Percentiles rank a stretch among this genome's conserved stretches.
Conservation (phyloP, 2,329 filamentous ascomycete species). For the Elsinoe fawcettii region DNA sequence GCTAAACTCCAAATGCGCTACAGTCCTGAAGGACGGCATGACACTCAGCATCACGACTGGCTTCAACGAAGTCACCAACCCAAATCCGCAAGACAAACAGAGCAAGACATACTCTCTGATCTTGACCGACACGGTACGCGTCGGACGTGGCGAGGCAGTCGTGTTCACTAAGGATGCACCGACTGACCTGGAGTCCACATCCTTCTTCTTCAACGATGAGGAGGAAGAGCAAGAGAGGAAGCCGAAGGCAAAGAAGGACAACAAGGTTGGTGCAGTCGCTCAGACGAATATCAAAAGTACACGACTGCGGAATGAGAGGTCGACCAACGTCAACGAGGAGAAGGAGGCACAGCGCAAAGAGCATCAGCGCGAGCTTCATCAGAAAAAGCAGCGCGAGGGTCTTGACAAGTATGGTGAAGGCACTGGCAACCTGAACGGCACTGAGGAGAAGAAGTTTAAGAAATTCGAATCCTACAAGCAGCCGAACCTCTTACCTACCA, state of each 20-base stretch:
- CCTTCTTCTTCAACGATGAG: conserved; percentile 97
- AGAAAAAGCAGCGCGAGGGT: conserved; percentile 85
- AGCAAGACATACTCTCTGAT: conserved; percentile 83
- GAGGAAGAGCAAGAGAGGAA: conserved; percentile 83
- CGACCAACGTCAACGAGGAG: conserved; percentile 81
- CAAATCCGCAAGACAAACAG: conserved; percentile 79
- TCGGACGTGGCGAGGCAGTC: conserved; percentile 67
- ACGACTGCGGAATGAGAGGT: conserved; percentile 80
- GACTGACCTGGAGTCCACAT: conserved; percentile 84
- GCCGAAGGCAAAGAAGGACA: conserved; percentile 75
- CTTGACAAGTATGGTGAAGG: conserved; percentile 78
- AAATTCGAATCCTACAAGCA: conserved; percentile 98
- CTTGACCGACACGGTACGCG: conserved; percentile 86
- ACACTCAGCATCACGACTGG: conserved; percentile 86
- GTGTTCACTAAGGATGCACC: conserved; percentile 92
- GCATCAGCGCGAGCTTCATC: conserved; percentile 82
- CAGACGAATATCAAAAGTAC: conserved; percentile 94
- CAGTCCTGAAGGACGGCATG: conserved; percentile 90
- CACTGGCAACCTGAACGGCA: conserved; percentile 74
- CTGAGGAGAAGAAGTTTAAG: conserved; percentile 97
- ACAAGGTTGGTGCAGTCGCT: conserved; percentile 75
- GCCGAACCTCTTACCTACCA: conserved; percentile 82
- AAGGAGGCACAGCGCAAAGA: conserved; percentile 78
- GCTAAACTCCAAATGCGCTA: conserved; percentile 77
- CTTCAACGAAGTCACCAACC: conserved; percentile 81